A percentile compares a stretch with the other conserved stretches of the same genome.
Conservation (phyloP, 305 asterid genomes). For the Rubia tinctorum region DNA sequence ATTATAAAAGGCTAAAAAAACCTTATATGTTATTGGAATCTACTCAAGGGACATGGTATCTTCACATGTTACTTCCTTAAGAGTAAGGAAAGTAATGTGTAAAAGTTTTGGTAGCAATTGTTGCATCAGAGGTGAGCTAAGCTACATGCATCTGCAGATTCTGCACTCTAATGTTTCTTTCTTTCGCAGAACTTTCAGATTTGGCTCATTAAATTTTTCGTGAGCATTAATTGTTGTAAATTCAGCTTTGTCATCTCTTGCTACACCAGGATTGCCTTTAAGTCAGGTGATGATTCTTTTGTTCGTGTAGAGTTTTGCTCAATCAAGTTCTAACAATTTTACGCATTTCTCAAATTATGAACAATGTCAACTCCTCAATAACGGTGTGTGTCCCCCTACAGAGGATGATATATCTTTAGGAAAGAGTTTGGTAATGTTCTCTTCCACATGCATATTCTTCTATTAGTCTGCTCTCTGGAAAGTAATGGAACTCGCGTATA, state of each 20-base stretch:
- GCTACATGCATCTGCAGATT: conserved; percentile 14
- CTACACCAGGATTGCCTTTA: conserved; percentile 27
- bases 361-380: conserved; percentile 79
- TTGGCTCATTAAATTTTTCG: conserved; percentile 8
- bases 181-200: not conserved
- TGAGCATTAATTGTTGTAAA: conserved; percentile 57
- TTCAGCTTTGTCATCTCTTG: conserved; percentile 69
- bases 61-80: no score
- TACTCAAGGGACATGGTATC: no score
- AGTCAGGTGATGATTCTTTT: conserved; percentile 41
- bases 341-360: conserved; percentile 13
- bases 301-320: not conserved
- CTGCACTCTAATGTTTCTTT: not conserved
- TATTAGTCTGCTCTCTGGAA: not conserved
- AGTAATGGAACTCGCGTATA: not conserved
- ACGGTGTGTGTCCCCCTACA: conserved; percentile 79
- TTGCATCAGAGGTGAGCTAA: conserved; percentile 51
- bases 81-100: no score
- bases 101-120: conserved; percentile 43
- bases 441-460: conserved; percentile 16
- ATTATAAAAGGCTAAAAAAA: no score
- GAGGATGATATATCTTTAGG: conserved; percentile 57
- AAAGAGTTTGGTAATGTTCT: conserved; percentile 57
- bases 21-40: no score
- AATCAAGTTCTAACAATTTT: conserved; percentile 1